Evolutionary conservation across 331 rosid genomes (phyloP).

Genomic region (Malus hybrid): DNA sequence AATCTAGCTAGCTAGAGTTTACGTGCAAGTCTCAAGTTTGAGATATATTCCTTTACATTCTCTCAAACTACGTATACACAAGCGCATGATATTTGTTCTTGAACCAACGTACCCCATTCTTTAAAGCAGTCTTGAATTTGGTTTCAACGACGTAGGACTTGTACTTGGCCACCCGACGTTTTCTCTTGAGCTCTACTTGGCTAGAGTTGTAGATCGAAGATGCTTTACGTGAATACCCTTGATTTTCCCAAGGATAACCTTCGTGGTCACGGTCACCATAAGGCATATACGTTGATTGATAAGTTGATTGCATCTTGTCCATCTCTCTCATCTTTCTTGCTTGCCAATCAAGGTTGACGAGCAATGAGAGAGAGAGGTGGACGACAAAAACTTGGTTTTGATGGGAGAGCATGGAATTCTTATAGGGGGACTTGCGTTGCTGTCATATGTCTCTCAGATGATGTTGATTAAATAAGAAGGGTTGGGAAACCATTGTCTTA

Average conservation of each 20-base stretch:
- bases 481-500: neutral
- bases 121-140: constrained; percentile 5
- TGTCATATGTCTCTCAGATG: neutral
- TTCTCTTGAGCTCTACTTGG: constrained; percentile 12
- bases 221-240: neutral
- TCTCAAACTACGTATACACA: neutral
- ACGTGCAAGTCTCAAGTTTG: neutral
- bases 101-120: constrained; percentile 20
- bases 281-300: neutral
- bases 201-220: neutral
- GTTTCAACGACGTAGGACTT: constrained; percentile 6
- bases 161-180: constrained; percentile 20
- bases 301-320: neutral
- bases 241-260: neutral
- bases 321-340: constrained; percentile 12
- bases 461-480: neutral
- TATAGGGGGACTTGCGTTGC: neutral
- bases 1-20: neutral
- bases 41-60: neutral
- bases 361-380: neutral
- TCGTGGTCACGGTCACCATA: neutral
- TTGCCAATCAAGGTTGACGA: neutral
- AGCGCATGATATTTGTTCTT: neutral
- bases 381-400: neutral
- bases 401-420: neutral